Base-by-base conservation (phyloP, 352 stramenopile species). In the Nothophytophthora sp. region DNA sequence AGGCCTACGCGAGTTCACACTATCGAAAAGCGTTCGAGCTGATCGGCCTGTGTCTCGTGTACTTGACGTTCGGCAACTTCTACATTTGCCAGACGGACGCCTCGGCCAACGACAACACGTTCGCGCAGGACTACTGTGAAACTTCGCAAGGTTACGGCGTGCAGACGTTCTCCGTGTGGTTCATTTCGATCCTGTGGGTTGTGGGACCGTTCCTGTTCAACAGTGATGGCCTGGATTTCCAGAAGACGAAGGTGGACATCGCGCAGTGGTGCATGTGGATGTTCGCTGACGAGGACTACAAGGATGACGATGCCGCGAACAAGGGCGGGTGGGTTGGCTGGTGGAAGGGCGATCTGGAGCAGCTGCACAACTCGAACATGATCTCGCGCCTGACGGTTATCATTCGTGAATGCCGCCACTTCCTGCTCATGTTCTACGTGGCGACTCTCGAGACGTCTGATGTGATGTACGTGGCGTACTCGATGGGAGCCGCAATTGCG, bases 161-260 rank as follows among this genome's bases (percentile, higher is more conserved):
- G 39, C 78, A 89, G 51, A 90, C 81, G 43, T 91, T 91, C 57
- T 81, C 81, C 4, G 71, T 91, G 50, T 91, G 78, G 78, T 86
- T 89, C 55, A 91, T 91, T 45, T 75, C 77, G 11, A 68, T 89
- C 27, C 38, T 88, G 22, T 91, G 77, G 78, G 58, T 88, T 15
- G 44, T 87, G 5, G 63, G 68, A 24, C 81, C 81, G 7, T 91
- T 88, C 66, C 60, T 91, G n/a, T 91, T 91, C 62, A 91, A 91
- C 63, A 80, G 76, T 56, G 81, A 91, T 22, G 81, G 81, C 32
- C 70, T 91, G 16, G 81, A 91, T 30, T 88, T 68, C 28, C 70
- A 69, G 36, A 91, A 91, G 61, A 89, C 78, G 4, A 91, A 89
- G 51, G 76, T 80, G 13, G 81, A 91, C 50, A 61, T 89, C 27